These are phyloP conservation scores for Eutypa lata DNA, from an alignment of 2,329 filamentous ascomycete genomes.

Conservation along the genomic window DNA sequence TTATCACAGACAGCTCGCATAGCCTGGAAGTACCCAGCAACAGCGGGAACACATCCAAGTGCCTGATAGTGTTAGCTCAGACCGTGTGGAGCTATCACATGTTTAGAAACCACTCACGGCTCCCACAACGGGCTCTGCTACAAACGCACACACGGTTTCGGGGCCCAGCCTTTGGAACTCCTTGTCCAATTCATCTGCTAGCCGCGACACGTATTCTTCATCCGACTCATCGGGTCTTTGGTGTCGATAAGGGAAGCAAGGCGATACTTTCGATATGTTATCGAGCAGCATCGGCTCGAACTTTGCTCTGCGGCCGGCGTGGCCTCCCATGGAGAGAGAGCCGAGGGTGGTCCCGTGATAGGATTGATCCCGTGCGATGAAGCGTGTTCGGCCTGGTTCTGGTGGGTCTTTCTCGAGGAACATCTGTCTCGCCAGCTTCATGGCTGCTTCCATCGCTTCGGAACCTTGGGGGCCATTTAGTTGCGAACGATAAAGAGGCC, in stretches of 20 bases:
- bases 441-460: conserved; percentile 61
- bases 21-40: conserved; percentile 66
- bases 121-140: conserved; percentile 71
- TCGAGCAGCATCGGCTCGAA: conserved; percentile 60
- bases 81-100: no score
- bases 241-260: conserved; percentile 64
- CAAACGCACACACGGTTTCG: conserved; percentile 66
- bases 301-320: conserved; percentile 55
- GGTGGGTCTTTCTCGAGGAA: conserved; percentile 50
- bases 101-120: conserved; percentile 46
- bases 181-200: conserved; percentile 63
- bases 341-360: conserved; percentile 74
- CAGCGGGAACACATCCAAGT: conserved; percentile 65
- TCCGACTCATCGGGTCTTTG: conserved; percentile 50
- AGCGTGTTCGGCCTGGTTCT: conserved; percentile 55
- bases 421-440: conserved; percentile 62
- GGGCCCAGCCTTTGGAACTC: conserved; percentile 65
- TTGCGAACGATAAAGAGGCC: background rate
- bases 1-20: conserved; percentile 67
- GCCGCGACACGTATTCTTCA: conserved; percentile 55
- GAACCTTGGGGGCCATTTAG: conserved; percentile 40
- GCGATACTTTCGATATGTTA: conserved; percentile 59
- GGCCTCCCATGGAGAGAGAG: conserved; percentile 61
- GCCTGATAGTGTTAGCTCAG: conserved; percentile 10
- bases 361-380: conserved; percentile 65